Evolutionary conservation across 345 rosid species (phyloP).

Genomic region (Ceriops decandra): DNA sequence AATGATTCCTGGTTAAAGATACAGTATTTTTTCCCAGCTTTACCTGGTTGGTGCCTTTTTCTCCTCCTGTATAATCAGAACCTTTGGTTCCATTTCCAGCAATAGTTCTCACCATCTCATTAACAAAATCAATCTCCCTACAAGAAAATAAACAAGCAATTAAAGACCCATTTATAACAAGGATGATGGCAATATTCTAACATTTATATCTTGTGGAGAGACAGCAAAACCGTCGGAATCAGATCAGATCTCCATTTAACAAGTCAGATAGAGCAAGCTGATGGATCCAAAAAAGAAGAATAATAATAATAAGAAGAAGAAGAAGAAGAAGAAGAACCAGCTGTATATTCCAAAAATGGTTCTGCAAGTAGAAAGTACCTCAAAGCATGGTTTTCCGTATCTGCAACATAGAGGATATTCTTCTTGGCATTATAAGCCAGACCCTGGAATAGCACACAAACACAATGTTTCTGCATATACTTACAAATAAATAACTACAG

Average conservation of each 20-base stretch:
- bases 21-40: constrained; percentile 20
- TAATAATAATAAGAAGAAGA: background rate
- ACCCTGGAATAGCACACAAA: constrained; percentile 52
- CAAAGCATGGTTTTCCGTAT: constrained; percentile 94
- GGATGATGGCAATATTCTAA: background rate
- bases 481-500: background rate
- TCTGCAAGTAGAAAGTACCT: constrained; percentile 41
- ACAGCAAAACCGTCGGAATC: too few species aligned
- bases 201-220: background rate
- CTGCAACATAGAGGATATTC: constrained; percentile 83
- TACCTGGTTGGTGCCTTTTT: constrained; percentile 70
- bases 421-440: constrained; percentile 85
- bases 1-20: constrained; percentile 12
- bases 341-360: background rate
- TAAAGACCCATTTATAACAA: constrained; percentile 4
- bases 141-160: constrained; percentile 10
- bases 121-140: constrained; percentile 89
- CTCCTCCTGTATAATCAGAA: constrained; percentile 82
- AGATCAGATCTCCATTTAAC: too few species aligned
- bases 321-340: background rate
- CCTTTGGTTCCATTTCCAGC: constrained; percentile 98
- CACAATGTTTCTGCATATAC: background rate
- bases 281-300: too few species aligned
- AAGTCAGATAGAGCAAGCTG: too few species aligned
- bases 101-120: constrained; percentile 66